Evolutionary conservation across 2,329 filamentous ascomycete genomes (phyloP).

Genomic region (Colletotrichum gloeosporioides): DNA sequence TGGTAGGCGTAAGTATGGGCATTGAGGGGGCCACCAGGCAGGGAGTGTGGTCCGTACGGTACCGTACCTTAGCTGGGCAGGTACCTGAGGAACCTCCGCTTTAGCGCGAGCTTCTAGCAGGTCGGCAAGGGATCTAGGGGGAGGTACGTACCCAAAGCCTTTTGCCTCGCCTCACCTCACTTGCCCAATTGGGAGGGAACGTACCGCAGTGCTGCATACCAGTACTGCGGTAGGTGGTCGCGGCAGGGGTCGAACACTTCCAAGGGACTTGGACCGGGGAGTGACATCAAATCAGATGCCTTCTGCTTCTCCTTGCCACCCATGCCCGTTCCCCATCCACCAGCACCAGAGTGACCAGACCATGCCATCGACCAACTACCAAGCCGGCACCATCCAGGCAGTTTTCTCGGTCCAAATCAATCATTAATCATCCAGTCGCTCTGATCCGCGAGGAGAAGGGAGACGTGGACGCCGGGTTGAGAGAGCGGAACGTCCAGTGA

Average conservation of each 20-base stretch:
- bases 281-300: constrained; percentile 11
- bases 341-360: background rate
- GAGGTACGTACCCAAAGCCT: background rate
- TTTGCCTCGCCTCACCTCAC: background rate
- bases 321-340: background rate
- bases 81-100: background rate
- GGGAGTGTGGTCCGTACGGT: background rate
- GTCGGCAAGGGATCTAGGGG: background rate
- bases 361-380: constrained; percentile 38
- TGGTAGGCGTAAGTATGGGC: background rate
- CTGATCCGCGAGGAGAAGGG: background rate
- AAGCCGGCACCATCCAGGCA: constrained; percentile 38
- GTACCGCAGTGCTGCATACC: background rate
- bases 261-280: background rate
- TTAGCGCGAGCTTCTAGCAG: background rate
- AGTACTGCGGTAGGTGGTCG: background rate
- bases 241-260: background rate
- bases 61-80: background rate
- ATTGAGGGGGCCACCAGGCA: background rate
- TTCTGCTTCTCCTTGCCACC: background rate
- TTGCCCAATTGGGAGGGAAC: background rate
- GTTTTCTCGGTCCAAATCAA: background rate
- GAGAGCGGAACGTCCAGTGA: background rate
- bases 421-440: background rate
- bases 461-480: background rate